Conservation (phyloP, 169 alveolate genomes). For the Cryptosporidium sp. region DNA sequence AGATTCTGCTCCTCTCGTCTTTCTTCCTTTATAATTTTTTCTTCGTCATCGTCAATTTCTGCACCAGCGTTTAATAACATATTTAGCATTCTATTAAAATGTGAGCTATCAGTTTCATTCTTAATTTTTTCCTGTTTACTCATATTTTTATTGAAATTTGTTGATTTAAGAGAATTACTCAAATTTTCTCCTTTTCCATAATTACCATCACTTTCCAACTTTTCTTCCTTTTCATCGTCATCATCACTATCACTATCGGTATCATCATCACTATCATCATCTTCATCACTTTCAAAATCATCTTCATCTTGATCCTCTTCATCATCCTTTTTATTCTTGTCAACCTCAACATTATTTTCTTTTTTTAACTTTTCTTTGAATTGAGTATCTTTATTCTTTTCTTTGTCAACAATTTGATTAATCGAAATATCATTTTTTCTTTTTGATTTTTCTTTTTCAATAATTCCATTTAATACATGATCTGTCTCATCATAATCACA, state of each 20-base stretch:
- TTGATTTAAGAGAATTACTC: not conserved
- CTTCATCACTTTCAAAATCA: not conserved
- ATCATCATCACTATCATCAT: not conserved
- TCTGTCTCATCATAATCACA: constrained; percentile 50
- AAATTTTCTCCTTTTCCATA: not conserved
- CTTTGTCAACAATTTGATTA: not conserved
- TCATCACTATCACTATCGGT: not conserved
- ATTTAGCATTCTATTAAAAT: constrained; percentile 13
- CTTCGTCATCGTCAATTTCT: constrained; percentile 41
- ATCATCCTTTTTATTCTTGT: not conserved
- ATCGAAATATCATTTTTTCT: not conserved
- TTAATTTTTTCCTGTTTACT: not conserved
- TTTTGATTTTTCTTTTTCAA: not conserved
- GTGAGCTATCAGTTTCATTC: not conserved
- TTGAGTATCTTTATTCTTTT: not conserved
- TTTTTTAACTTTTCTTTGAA: not conserved
- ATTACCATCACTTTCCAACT: not conserved
- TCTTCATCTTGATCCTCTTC: not conserved
- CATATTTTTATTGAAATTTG: not conserved
- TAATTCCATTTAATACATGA: not conserved
- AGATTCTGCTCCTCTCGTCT: not conserved
- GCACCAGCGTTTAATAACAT: constrained; percentile 48
- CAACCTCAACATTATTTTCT: not conserved
- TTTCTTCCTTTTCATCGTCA: not conserved
- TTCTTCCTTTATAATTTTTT: constrained; percentile 35